A percentile compares a stretch with the other conserved stretches of the same genome.
phyloP scores from a whole-genome alignment of 176 grass and related monocot genomes.

The Saccharum spontaneum region DNA sequence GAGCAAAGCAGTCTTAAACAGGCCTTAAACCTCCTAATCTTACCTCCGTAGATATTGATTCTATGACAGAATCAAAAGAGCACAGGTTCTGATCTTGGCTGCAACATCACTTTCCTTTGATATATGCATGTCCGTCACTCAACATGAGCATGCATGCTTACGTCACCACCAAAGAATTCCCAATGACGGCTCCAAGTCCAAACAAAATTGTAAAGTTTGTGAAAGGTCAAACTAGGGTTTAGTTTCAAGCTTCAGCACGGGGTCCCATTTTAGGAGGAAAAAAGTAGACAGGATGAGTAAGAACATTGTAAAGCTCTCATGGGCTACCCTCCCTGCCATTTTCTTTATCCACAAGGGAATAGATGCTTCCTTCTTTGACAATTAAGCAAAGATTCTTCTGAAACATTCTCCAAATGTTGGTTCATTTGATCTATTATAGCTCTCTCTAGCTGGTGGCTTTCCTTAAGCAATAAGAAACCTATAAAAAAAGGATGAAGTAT shows the following conservation, averaged over 20 bases:
- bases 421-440: conserved; percentile 29
- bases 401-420: conserved; percentile 58
- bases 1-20: no score
- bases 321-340: conserved; percentile 40
- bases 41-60: conserved; percentile 25
- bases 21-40: background rate
- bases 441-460: conserved; percentile 13
- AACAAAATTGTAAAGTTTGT: conserved; percentile 24
- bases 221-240: conserved; percentile 60
- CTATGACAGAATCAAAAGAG: conserved; percentile 28
- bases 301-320: conserved; percentile 76
- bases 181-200: conserved; percentile 41
- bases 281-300: conserved; percentile 67
- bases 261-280: conserved; percentile 39
- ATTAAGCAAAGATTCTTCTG: conserved; percentile 93
- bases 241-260: conserved; percentile 35
- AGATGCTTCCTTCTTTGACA: conserved; percentile 98
- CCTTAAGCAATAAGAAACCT: conserved; percentile 52
- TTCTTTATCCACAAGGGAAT: conserved; percentile 85
- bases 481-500: background rate
- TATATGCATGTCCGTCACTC: conserved; percentile 2
- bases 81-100: conserved; percentile 27
- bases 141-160: conserved; percentile 38
- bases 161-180: conserved; percentile 43
- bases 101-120: conserved; percentile 28